These are phyloP conservation scores for Podospora didyma DNA, from an alignment of 495 filamentous ascomycete species.

Conservation along the genomic window DNA sequence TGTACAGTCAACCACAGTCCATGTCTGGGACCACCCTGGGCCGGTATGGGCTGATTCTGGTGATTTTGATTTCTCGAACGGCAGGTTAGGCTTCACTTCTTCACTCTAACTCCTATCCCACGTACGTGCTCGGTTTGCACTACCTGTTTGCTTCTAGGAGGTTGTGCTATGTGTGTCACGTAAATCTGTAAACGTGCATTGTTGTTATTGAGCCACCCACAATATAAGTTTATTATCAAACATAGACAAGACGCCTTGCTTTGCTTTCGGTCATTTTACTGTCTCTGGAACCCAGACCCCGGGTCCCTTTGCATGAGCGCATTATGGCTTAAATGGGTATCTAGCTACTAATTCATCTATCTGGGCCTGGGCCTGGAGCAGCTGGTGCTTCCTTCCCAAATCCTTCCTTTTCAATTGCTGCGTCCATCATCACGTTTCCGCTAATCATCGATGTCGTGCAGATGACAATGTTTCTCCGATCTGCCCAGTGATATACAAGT, in stretches of 20 bases:
- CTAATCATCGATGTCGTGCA: slow-evolving; percentile 88
- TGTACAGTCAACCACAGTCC: background rate
- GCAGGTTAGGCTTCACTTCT: background rate
- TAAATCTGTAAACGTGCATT: too few relatives aligned
- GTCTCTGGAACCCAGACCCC: too few relatives aligned
- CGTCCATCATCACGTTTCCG: slow-evolving; percentile 85
- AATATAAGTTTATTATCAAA: too few relatives aligned
- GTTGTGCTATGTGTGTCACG: too few relatives aligned
- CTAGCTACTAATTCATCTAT: background rate
- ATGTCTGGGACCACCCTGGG: background rate
- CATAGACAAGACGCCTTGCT: too few relatives aligned
- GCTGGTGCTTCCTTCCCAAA: slow-evolving; percentile 49
- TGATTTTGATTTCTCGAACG: background rate
- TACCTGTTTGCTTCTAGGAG: too few relatives aligned
- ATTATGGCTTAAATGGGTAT: slow-evolving; percentile 1
- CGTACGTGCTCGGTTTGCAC: background rate
- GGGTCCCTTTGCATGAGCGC: too few relatives aligned
- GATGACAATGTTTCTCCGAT: slow-evolving; percentile 76
- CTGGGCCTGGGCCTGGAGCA: background rate
- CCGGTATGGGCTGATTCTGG: too few relatives aligned
- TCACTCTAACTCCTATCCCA: background rate
- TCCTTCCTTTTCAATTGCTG: slow-evolving; percentile 68
- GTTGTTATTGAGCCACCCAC: too few relatives aligned
- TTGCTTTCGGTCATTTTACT: too few relatives aligned
- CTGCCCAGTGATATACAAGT: slow-evolving; percentile 26